Evolutionary conservation across 441 rosid genomes (phyloP).

Genomic region (Erysimum cheiri): DNA sequence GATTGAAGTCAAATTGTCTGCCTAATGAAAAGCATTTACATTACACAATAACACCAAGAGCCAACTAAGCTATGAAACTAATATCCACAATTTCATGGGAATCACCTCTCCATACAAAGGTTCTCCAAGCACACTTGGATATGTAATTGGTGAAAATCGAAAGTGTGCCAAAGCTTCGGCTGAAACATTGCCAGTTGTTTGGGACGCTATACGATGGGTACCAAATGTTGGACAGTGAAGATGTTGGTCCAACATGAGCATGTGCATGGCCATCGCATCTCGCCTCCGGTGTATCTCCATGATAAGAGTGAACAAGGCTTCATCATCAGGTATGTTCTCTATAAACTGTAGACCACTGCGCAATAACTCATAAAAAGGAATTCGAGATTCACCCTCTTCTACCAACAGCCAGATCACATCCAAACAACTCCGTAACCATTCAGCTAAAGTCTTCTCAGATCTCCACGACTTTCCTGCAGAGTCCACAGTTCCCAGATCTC

Average conservation of each 20-base stretch:
- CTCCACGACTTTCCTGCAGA: conserved; percentile 69
- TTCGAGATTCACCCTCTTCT: conserved; percentile 80
- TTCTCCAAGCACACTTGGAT: conserved; percentile 98
- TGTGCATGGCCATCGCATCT: conserved; percentile 97
- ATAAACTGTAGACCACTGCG: conserved; percentile 94
- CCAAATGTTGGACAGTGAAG: conserved; percentile 99
- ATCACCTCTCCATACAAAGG: conserved; percentile 96
- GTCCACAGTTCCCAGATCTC: conserved; percentile 70
- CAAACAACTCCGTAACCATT: conserved; percentile 91
- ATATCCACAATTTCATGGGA: conserved; percentile 9
- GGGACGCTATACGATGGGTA: conserved; percentile 80
- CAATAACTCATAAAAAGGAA: conserved; percentile 93
- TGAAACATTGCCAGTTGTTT: conserved; percentile 68
- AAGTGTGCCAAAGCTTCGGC: conserved; percentile 75
- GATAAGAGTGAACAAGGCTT: conserved; percentile 86
- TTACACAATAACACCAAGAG: conserved; percentile 7
- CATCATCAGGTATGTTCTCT: conserved; percentile 94
- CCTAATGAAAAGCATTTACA: conserved; percentile 23
- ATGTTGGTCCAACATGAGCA: conserved; percentile 97
- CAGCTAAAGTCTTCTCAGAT: conserved; percentile 72
- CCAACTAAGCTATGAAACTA: conserved; percentile 29
- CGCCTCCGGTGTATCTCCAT: conserved; percentile 95
- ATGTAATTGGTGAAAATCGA: conserved; percentile 91
- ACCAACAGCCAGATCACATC: conserved; percentile 96
- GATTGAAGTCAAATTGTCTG: conserved; percentile 13